Evolutionary conservation across 441 rosid genomes (phyloP).

Genomic region (Adansonia madagascariensis): DNA sequence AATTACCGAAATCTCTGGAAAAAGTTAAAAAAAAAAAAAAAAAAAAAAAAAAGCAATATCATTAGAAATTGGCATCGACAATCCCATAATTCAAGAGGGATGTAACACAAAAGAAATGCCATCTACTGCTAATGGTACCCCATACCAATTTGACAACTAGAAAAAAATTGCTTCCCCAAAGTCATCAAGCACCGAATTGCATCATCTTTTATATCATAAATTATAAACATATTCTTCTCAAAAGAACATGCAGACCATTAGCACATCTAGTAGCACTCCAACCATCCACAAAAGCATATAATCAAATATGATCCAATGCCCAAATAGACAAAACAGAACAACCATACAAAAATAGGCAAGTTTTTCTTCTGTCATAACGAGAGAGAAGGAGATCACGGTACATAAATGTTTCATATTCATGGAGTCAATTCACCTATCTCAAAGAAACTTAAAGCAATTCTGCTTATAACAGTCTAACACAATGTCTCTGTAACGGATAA

Average conservation of each 20-base stretch:
- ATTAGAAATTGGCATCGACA: not conserved
- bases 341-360: not conserved
- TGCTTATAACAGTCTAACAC: not conserved
- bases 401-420: conserved; percentile 6
- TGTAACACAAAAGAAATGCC: not conserved
- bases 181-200: not conserved
- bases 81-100: not conserved
- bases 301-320: not conserved
- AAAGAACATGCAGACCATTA: not conserved
- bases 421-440: not conserved
- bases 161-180: not conserved
- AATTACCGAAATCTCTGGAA: conserved; percentile 91
- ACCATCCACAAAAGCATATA: not conserved
- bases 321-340: not conserved
- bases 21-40: not conserved
- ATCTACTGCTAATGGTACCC: not conserved
- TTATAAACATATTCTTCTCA: not conserved
- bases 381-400: not conserved
- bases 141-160: not conserved
- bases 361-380: not conserved
- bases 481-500: not conserved
- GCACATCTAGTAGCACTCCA: not conserved
- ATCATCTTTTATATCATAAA: not conserved
- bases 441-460: not conserved
- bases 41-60: not conserved